Base-by-base conservation (phyloP, 179 eudicot species). In the Drosera spatulata region DNA sequence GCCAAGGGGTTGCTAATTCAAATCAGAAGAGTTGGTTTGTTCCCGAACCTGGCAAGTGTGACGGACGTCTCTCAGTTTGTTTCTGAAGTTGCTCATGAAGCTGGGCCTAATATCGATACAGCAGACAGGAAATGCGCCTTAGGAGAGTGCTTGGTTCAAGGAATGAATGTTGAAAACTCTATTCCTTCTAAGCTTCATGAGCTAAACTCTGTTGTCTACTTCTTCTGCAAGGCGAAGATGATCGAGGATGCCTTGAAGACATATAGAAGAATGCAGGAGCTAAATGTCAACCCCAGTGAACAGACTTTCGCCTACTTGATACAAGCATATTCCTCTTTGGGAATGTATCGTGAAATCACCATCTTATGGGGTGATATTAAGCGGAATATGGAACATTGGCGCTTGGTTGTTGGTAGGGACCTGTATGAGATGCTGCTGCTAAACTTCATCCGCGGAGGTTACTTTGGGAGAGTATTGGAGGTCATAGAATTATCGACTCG, bases 381-480 rank as follows among this genome's bases (percentile, higher is more conserved):
- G 77, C 80, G 84, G 77, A 72, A 71, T 58, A 76, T 71, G 78
- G 63, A 62, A 61, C 68, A 59, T 55, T 73, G 75, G 43, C 70
- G 73, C 62, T 61, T 70, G 39, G 63, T 77, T 46, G 72, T 55
- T 50, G 61, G 73, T 60, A 76, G 82, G 60, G 98, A 88, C 65
- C 61, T 91, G 73, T 88, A 71, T 15, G 96, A 91, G 78, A 71
- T 76, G 40, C 54, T 91, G 73, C 58, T 85, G 13, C 14, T 82
- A 13, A 86, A 61, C 76, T 91, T 91, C 74, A 67, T 91, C 65
- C 81, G 85, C 47, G 98, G 96, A 39, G 98, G 98, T 54, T 93
- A 93, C 75, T 93, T 93, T 84, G 91, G 78, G 73, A 86, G 96
- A 69, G 95, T 79, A 60, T 58, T 88, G 74, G 98, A 93, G 78